Evolutionary conservation across 139 green algal species (phyloP).

Genomic region (Chlorella vulgaris): DNA sequence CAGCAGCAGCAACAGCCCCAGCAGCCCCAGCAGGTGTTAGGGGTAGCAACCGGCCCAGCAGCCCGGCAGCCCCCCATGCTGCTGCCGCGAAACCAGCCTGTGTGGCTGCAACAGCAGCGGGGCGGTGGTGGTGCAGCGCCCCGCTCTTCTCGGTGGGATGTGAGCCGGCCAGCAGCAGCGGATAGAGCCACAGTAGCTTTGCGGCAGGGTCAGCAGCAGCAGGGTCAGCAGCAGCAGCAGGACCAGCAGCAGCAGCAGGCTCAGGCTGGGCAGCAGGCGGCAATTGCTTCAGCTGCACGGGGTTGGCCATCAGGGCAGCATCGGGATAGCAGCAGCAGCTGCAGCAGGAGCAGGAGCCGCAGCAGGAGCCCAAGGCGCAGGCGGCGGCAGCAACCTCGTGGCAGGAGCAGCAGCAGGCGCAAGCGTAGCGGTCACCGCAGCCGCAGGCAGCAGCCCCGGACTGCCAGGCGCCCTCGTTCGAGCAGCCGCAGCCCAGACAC

Average conservation of each 20-base stretch:
- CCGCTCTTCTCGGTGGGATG: not conserved
- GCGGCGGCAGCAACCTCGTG: not conserved
- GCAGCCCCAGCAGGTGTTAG: not conserved
- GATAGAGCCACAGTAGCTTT: too few relatives aligned
- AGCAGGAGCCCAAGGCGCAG: not conserved
- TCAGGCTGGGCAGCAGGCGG: not conserved
- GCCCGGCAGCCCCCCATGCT: not conserved
- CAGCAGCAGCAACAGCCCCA: too few relatives aligned
- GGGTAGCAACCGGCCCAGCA: not conserved
- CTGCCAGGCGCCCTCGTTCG: too few relatives aligned
- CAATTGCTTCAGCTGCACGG: not conserved
- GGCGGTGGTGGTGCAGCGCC: not conserved
- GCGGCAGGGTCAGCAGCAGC: not conserved
- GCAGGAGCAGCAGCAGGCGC: not conserved
- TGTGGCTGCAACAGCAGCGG: not conserved
- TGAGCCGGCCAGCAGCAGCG: not conserved
- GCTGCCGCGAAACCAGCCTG: not conserved
- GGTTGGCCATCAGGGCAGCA: not conserved
- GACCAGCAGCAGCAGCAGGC: not conserved
- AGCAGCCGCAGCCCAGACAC: too few relatives aligned
- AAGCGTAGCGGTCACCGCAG: not conserved
- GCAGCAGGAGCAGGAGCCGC: conserved; percentile 20
- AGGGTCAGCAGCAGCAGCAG: not conserved
- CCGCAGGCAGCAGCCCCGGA: not conserved
- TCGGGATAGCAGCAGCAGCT: not conserved